Percentiles rank a stretch among this genome's conserved stretches.
phyloP scores from a whole-genome alignment of 352 stramenopile species.

The Pythium oligandrum region DNA sequence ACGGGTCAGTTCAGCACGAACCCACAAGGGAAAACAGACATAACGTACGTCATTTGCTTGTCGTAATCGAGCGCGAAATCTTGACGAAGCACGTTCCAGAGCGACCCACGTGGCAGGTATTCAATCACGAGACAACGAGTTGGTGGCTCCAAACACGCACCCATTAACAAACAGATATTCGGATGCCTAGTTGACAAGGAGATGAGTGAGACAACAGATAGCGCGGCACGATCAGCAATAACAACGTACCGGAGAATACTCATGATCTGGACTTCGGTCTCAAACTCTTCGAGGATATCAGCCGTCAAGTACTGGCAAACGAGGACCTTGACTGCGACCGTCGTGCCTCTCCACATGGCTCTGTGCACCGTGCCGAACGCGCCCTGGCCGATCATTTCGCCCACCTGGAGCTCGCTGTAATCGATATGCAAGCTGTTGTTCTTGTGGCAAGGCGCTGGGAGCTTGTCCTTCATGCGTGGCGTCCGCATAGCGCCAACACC shows the following conservation, averaged over 20 bases:
- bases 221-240: neutral
- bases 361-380: slow-evolving; percentile 82
- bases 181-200: slow-evolving; percentile 42
- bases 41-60: slow-evolving; percentile 64
- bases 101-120: slow-evolving; percentile 72
- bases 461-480: slow-evolving; percentile 33
- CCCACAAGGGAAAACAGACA: neutral
- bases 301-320: slow-evolving; percentile 77
- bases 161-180: slow-evolving; percentile 85
- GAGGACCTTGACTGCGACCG: slow-evolving; percentile 82
- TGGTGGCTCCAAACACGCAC: slow-evolving; percentile 70
- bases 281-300: slow-evolving; percentile 86
- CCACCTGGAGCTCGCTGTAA: slow-evolving; percentile 71
- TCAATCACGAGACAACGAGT: slow-evolving; percentile 85
- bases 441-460: slow-evolving; percentile 47
- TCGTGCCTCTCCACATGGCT: slow-evolving; percentile 64
- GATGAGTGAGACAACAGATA: neutral
- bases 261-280: slow-evolving; percentile 88
- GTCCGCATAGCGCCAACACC: slow-evolving; percentile 19
- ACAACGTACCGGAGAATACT: slow-evolving; percentile 71
- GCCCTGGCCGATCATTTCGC: slow-evolving; percentile 81
- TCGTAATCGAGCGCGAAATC: slow-evolving; percentile 59
- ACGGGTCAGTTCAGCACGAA: neutral
- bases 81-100: slow-evolving; percentile 86
- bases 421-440: slow-evolving; percentile 82